Conservation (phyloP, 140 eudicot species). For the Ambrosia hybrid region DNA sequence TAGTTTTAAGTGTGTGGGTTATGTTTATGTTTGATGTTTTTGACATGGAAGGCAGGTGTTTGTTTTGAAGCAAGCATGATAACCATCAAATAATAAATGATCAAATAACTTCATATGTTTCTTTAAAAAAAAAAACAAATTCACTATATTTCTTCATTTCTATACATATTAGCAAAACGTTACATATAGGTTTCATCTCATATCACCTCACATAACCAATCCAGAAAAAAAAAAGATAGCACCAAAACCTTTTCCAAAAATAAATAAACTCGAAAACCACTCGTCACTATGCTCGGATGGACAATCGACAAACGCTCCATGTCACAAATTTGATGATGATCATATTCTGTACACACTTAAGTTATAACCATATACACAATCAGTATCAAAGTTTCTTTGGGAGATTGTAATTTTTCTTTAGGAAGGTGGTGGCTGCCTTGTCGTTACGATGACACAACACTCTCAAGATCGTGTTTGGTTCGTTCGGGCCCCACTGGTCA, state of each 20-base stretch:
- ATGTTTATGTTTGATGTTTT: too few relatives aligned
- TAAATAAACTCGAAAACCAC: not conserved
- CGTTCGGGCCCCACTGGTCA: slow-evolving; percentile 70
- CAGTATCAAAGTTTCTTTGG: slow-evolving; percentile 58
- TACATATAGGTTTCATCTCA: slow-evolving; percentile 13
- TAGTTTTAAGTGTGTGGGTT: too few relatives aligned
- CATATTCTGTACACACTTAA: slow-evolving; percentile 28
- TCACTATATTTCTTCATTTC: slow-evolving; percentile 10
- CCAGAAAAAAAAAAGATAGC: slow-evolving; percentile 3
- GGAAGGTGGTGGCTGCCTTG: slow-evolving; percentile 65
- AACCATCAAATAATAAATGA: not conserved
- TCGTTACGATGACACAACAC: slow-evolving; percentile 82
- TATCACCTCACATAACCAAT: slow-evolving; percentile 19
- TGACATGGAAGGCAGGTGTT: too few relatives aligned
- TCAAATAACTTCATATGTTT: not conserved
- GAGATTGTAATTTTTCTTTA: slow-evolving; percentile 67
- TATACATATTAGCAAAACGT: slow-evolving; percentile 9
- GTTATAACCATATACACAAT: slow-evolving; percentile 5
- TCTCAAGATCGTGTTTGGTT: slow-evolving; percentile 74
- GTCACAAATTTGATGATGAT: not conserved
- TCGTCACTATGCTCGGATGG: not conserved
- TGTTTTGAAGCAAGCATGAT: not conserved
- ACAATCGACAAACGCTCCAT: slow-evolving; percentile 8
- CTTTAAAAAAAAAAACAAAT: not conserved
- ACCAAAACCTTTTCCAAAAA: not conserved